phyloP scores from a whole-genome alignment of 1,284 basidiomycete genomes.

The Cutaneotrichosporon sp. region DNA sequence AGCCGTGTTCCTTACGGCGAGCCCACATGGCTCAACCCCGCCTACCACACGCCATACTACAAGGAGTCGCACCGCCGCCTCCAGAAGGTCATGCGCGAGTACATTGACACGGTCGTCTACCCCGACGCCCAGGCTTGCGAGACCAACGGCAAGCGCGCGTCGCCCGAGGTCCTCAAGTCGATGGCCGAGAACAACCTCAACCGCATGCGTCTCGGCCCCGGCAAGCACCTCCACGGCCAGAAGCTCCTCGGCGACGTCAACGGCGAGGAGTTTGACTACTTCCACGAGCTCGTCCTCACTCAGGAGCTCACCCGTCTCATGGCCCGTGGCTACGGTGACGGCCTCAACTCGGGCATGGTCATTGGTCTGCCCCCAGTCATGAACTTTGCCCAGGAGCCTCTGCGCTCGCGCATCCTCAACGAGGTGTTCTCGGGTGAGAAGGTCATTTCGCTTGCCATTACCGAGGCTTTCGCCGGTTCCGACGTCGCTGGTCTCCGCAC shows the following conservation, averaged over 20 bases:
- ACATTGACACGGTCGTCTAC: constrained; percentile 54
- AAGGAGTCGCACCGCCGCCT: constrained; percentile 55
- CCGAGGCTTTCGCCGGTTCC: constrained; percentile 83
- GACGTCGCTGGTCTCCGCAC: constrained; percentile 81
- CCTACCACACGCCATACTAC: constrained; percentile 80
- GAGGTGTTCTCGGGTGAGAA: constrained; percentile 65
- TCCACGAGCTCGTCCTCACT: constrained; percentile 68
- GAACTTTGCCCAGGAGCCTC: constrained; percentile 56
- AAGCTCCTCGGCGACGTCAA: constrained; percentile 80
- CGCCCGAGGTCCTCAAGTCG: constrained; percentile 43
- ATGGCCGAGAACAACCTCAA: constrained; percentile 64
- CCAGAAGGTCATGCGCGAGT: constrained; percentile 53
- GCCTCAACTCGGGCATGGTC: constrained; percentile 66
- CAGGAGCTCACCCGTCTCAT: constrained; percentile 77
- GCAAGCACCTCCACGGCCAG: constrained; percentile 72
- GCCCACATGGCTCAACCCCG: constrained; percentile 73
- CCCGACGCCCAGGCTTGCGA: constrained; percentile 61
- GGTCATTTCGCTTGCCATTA: constrained; percentile 76
- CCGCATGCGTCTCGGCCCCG: constrained; percentile 82
- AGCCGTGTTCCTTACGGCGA: constrained; percentile 70
- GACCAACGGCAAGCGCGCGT: constrained; percentile 65
- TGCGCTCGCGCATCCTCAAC: constrained; percentile 61
- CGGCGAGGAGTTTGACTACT: constrained; percentile 80
- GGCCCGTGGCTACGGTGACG: constrained; percentile 80
- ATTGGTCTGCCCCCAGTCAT: constrained; percentile 63